Evolutionary conservation across 805 yeast genomes (phyloP).

Genomic region (Candida pini): DNA sequence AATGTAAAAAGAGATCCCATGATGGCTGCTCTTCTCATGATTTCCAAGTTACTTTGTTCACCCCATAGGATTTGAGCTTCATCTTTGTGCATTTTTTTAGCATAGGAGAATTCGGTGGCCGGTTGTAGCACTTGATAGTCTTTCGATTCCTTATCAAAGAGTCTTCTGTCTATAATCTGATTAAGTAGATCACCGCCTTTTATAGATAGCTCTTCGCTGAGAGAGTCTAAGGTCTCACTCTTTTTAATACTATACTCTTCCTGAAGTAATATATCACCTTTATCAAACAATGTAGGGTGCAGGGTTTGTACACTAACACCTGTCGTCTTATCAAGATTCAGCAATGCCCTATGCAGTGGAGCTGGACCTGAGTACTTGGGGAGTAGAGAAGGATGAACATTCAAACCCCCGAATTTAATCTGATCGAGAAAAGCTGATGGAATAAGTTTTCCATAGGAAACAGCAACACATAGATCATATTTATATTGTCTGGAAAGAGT

Average conservation of each 20-base stretch:
- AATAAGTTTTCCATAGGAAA: slow-evolving; percentile 80
- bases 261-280: slow-evolving; percentile 65
- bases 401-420: slow-evolving; percentile 63
- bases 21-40: slow-evolving; percentile 41
- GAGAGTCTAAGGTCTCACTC: slow-evolving; percentile 38
- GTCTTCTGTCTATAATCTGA: slow-evolving; percentile 33
- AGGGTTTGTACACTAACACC: slow-evolving; percentile 90
- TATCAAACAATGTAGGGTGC: slow-evolving; percentile 83
- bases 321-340: slow-evolving; percentile 55
- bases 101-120: slow-evolving; percentile 40
- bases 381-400: slow-evolving; percentile 87
- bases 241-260: slow-evolving; percentile 36
- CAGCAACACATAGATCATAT: slow-evolving; percentile 77
- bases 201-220: slow-evolving; percentile 48
- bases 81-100: slow-evolving; percentile 45
- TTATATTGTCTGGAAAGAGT: slow-evolving; percentile 15
- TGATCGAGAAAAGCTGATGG: slow-evolving; percentile 51
- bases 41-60: slow-evolving; percentile 27
- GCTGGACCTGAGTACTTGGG: slow-evolving; percentile 86
- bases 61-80: slow-evolving; percentile 47
- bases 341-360: slow-evolving; percentile 75
- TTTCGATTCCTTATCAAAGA: slow-evolving; percentile 20
- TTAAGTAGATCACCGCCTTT: slow-evolving; percentile 58
- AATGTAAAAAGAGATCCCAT: slow-evolving; percentile 53
- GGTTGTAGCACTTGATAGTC: slow-evolving; percentile 16